Evolutionary conservation across 495 filamentous ascomycete species (phyloP).

Genomic region (Daldinia loculata): DNA sequence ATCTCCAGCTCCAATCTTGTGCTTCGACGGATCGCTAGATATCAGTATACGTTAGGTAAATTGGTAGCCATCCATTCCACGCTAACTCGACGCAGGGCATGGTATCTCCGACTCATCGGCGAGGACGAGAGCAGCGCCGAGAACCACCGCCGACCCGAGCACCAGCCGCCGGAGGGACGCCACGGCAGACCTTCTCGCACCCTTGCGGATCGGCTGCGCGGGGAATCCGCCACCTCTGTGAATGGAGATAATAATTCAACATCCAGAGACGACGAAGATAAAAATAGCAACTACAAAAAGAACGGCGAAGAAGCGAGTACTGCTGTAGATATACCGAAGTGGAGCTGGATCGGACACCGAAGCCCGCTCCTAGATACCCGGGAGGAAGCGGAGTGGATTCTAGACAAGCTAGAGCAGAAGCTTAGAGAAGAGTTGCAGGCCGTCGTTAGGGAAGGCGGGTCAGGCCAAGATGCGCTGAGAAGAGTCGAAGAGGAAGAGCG

Average conservation of each 20-base stretch:
- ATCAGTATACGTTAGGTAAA: neutral
- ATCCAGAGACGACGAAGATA: neutral
- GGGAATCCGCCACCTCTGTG: constrained; percentile 7
- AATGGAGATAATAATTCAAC: neutral
- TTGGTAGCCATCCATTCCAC: neutral
- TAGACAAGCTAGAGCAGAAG: constrained; percentile 67
- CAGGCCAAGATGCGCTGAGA: constrained; percentile 9
- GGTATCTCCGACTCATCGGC: constrained; percentile 78
- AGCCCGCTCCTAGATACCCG: constrained; percentile 78
- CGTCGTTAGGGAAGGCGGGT: constrained; percentile 16
- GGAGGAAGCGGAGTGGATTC: constrained; percentile 82
- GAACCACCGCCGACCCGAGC: constrained; percentile 49
- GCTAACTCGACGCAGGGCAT: constrained; percentile 52
- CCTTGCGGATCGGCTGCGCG: neutral
- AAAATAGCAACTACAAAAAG: neutral
- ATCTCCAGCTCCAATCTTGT: neutral
- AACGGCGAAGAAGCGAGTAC: constrained; percentile 13
- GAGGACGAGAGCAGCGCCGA: constrained; percentile 66
- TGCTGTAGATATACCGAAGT: constrained; percentile 45
- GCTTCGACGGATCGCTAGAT: no score
- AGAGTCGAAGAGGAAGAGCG: constrained; percentile 29
- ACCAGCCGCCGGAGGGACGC: constrained; percentile 13
- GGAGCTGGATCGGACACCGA: constrained; percentile 80
- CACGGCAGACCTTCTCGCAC: constrained; percentile 1
- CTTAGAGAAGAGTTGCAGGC: constrained; percentile 63